These are phyloP conservation scores for Microdochium trichocladiopsis DNA, from an alignment of 2,329 filamentous ascomycete species.

Conservation along the genomic window DNA sequence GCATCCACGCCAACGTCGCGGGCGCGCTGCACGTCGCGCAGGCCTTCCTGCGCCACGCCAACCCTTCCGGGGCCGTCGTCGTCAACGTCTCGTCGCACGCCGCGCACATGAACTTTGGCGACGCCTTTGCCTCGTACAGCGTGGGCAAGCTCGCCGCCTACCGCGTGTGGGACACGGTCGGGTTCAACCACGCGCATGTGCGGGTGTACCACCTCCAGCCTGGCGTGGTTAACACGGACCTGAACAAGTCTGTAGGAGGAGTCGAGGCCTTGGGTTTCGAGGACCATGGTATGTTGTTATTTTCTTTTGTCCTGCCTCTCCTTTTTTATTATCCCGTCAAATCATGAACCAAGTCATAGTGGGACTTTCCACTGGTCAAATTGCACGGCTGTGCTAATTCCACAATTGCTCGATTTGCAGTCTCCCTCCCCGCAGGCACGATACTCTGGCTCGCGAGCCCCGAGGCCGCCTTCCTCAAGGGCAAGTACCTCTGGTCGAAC, in stretches of 20 bases:
- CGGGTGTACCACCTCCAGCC: conserved; percentile 35
- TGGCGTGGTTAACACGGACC: conserved; percentile 22
- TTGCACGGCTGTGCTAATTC: too few species aligned
- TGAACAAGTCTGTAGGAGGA: conserved; percentile 10
- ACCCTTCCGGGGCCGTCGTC: conserved; percentile 17
- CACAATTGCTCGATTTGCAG: too few species aligned
- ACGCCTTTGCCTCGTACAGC: conserved; percentile 25
- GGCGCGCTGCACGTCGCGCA: conserved; percentile 23
- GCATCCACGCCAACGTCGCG: conserved; percentile 23
- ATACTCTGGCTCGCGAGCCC: conserved; percentile 33
- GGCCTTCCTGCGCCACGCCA: conserved; percentile 24
- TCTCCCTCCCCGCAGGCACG: conserved; percentile 31
- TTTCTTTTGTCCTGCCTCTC: background rate
- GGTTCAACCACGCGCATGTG: conserved; percentile 7
- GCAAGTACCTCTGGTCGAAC: conserved; percentile 37
- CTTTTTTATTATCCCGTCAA: too few species aligned
- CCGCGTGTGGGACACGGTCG: conserved; percentile 32
- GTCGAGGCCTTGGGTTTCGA: conserved; percentile 6
- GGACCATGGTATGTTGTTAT: conserved; percentile 1
- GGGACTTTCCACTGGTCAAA: too few species aligned
- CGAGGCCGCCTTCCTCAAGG: conserved; percentile 37
- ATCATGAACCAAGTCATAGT: too few species aligned
- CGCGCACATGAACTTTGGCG: conserved; percentile 22
- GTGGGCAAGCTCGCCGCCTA: conserved; percentile 31
- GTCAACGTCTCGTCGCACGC: conserved; percentile 26